Evolutionary conservation across 768 basidiomycete genomes (phyloP).

Genomic region (Erythrobasidium yunnanense): DNA sequence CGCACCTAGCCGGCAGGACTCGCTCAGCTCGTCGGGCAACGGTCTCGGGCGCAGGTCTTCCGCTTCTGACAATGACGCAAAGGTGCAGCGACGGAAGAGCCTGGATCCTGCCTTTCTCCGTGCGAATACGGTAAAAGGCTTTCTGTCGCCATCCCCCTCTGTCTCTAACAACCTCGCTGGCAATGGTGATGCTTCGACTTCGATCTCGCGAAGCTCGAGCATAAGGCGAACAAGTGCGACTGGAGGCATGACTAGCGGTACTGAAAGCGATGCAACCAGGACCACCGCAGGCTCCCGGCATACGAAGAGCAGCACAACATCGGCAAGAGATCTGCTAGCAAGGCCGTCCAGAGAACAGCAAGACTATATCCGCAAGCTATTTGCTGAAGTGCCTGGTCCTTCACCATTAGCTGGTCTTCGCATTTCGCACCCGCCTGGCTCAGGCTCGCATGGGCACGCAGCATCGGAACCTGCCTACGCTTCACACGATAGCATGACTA

Average conservation of each 20-base stretch:
- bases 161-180: background rate
- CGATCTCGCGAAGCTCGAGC: background rate
- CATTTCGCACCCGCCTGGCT: constrained; percentile 31
- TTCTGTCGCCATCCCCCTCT: background rate
- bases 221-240: too few relatives aligned
- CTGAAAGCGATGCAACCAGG: background rate
- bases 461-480: background rate
- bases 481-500: constrained; percentile 32
- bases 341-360: constrained; percentile 33
- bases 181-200: background rate
- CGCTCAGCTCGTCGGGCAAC: background rate
- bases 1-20: background rate
- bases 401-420: constrained; percentile 31
- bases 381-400: constrained; percentile 35
- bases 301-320: background rate
- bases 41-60: background rate
- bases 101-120: constrained; percentile 33
- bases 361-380: constrained; percentile 34
- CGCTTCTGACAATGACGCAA: background rate
- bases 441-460: constrained; percentile 2
- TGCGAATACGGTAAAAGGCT: background rate
- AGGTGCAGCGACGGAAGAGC: constrained; percentile 26
- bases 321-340: constrained; percentile 17
- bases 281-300: background rate
- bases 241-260: background rate